Conservation (phyloP, 805 yeast genomes). For the Ogataea glucozyma region DNA sequence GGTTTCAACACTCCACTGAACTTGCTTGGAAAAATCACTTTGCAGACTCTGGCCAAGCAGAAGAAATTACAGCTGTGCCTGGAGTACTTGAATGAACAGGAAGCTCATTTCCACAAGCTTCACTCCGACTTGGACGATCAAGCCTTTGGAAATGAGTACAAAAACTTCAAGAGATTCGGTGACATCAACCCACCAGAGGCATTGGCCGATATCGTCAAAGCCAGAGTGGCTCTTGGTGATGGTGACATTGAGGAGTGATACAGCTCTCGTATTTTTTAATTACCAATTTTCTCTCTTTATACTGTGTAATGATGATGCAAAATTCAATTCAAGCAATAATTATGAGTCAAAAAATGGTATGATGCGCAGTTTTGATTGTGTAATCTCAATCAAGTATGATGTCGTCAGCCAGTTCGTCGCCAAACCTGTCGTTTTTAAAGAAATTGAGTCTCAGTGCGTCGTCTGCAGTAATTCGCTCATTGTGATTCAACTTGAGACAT, state of each 20-base stretch:
- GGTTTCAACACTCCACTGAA: slow-evolving; percentile 61
- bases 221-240: slow-evolving; percentile 40
- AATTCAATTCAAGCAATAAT: neutral
- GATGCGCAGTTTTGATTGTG: too few relatives aligned
- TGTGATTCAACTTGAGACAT: slow-evolving; percentile 60
- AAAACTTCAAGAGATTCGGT: slow-evolving; percentile 68
- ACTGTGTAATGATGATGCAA: neutral
- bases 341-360: too few relatives aligned
- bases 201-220: slow-evolving; percentile 40
- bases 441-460: slow-evolving; percentile 59
- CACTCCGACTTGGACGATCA: slow-evolving; percentile 28
- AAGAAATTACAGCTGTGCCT: slow-evolving; percentile 55
- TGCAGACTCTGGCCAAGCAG: slow-evolving; percentile 33
- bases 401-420: slow-evolving; percentile 26
- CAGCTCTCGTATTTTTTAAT: neutral
- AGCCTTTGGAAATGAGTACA: slow-evolving; percentile 41
- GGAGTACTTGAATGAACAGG: slow-evolving; percentile 54
- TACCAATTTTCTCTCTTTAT: neutral
- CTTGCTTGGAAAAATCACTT: slow-evolving; percentile 7
- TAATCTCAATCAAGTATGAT: slow-evolving; percentile 24
- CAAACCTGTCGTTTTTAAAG: slow-evolving; percentile 44
- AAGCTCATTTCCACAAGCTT: slow-evolving; percentile 47
- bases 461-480: slow-evolving; percentile 55
- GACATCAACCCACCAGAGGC: slow-evolving; percentile 50
- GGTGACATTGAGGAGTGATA: slow-evolving; percentile 18